Evolutionary conservation across 495 filamentous ascomycete genomes (phyloP).

Genomic region (Venustampulla echinocandica): DNA sequence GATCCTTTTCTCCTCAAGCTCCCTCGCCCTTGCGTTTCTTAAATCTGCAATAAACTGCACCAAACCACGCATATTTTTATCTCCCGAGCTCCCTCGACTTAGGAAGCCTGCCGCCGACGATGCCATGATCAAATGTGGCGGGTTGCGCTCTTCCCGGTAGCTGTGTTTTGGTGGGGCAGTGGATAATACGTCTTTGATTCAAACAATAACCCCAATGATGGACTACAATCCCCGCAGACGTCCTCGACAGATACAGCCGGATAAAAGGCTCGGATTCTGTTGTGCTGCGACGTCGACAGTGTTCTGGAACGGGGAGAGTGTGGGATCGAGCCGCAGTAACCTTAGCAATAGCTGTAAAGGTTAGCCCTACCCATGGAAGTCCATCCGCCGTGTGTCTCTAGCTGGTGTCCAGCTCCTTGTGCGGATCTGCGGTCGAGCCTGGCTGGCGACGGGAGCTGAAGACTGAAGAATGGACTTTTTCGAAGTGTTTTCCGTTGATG

Average conservation of each 20-base stretch:
- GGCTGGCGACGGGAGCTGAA: no score
- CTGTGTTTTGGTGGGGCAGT: no score
- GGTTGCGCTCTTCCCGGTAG: not conserved
- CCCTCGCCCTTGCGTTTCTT: conserved; percentile 86
- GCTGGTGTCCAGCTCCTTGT: conserved; percentile 12
- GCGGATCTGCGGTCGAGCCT: not conserved
- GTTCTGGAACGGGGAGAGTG: no score
- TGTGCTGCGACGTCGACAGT: no score
- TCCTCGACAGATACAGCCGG: no score
- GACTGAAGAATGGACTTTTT: no score
- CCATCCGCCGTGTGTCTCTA: conserved; percentile 14
- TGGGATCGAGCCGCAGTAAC: no score
- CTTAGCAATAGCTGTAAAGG: conserved; percentile 8
- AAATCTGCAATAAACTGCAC: conserved; percentile 98
- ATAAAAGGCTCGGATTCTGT: no score
- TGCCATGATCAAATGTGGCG: conserved; percentile 24
- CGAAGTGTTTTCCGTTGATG: no score
- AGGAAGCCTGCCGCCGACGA: conserved; percentile 49
- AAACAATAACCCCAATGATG: no score
- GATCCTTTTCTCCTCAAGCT: conserved; percentile 97
- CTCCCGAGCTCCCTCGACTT: conserved; percentile 47
- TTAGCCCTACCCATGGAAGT: conserved; percentile 18
- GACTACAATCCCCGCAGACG: no score
- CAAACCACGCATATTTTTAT: conserved; percentile 69
- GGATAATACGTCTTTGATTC: no score